Base-by-base conservation (phyloP, 2,329 filamentous ascomycete species). In the Alternaria triticimaculans region DNA sequence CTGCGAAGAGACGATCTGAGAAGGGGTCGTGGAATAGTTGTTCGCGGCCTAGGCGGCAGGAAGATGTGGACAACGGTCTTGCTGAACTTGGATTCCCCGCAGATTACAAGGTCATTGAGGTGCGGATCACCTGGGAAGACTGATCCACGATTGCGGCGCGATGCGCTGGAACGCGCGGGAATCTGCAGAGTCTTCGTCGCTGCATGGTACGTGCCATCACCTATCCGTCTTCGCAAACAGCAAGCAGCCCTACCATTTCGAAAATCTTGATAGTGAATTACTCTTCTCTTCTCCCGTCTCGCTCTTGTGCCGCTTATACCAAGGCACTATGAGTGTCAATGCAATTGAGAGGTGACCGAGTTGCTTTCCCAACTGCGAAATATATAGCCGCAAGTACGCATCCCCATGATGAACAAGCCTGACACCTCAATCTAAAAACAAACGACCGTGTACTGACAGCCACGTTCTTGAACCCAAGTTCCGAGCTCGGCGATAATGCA, bases 341-440 rank as follows among this genome's bases (percentile, higher is more conserved):
- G 37, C 9, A 18, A 41, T 18, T 5, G 37, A 41, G 37, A 11
- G 37, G 9, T 10, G 15, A 41, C 37, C 4, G n/a, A 41, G 15
- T 2, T 41, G n/a, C 9, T 18, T 41, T 18, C n/a, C n/a, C 9
- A 41, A 18, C 3, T 10, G 8, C 6, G 37, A 1, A 18, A 41
- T 11, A 10, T 0, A 41, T 11, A 11, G 37, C 15, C 6, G 37
- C 37, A 18, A 41, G 8, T 3, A 41, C 37, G 37, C 33, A 18
- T n/a, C 10, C 9, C 37, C 37, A 11, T 18, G 15, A 11, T 18
- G 15, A 41, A 11, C 37, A 18, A 10, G 1, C 18, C 7, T 6
- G 1, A 0, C 8, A 8, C 0, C 8, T 2, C 4, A 12, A 4
- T 12, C 2, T 8, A 7, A 37, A 23, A 18, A 2, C 1, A 1